Conservation (phyloP, 2,329 filamentous ascomycete genomes). For the Aspergillus caelatus region DNA sequence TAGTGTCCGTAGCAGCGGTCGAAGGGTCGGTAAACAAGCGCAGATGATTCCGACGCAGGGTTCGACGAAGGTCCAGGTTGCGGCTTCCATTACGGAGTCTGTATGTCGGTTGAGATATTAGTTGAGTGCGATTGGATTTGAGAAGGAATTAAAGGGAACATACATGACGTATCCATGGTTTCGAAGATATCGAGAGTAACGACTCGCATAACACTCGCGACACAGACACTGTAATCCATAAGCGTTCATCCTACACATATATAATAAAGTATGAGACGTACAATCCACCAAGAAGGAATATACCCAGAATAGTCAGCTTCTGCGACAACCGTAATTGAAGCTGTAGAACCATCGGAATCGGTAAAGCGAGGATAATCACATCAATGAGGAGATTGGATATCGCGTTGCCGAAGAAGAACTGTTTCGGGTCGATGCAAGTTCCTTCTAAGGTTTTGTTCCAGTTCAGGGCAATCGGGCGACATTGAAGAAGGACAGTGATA, state of each 20-base stretch:
- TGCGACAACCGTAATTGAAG: background rate
- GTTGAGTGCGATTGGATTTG: background rate
- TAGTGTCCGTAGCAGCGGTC: background rate
- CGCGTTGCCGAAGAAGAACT: conserved; percentile 1
- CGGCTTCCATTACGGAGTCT: conserved; percentile 8
- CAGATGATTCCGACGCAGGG: conserved; percentile 9
- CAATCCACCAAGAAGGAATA: conserved; percentile 5
- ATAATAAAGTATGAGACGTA: background rate
- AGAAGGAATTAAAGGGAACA: background rate
- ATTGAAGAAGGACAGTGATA: conserved; percentile 4
- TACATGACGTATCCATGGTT: background rate
- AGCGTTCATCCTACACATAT: background rate
- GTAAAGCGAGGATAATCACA: background rate
- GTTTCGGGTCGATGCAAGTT: conserved; percentile 1
- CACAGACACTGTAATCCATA: background rate
- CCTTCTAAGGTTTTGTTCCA: background rate
- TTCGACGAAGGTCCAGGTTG: conserved; percentile 6
- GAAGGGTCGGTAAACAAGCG: conserved; percentile 5
- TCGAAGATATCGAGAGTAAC: conserved; percentile 2
- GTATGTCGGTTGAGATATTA: background rate
- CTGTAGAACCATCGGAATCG: conserved; percentile 4
- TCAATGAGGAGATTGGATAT: conserved; percentile 3
- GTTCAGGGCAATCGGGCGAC: conserved; percentile 4
- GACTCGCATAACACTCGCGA: conserved; percentile 7
- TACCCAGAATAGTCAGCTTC: conserved; percentile 3